Conservation (phyloP, 139 green algal genomes). For the Ettlia oleoabundans region DNA sequence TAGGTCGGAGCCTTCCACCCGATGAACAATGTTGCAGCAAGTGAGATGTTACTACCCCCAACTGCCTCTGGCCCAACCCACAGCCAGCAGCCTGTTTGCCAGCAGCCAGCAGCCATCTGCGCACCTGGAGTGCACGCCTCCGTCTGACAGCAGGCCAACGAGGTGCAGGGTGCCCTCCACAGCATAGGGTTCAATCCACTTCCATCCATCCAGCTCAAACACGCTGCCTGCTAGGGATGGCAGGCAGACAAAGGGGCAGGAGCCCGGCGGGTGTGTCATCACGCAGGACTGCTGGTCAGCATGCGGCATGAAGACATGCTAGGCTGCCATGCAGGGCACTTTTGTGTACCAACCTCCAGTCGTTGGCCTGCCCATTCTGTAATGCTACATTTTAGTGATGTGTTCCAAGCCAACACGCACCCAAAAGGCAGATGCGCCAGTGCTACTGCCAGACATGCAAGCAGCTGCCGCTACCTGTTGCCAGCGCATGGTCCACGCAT, state of each 20-base stretch:
- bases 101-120: not conserved
- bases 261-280: not conserved
- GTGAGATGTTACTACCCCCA: too few relatives aligned
- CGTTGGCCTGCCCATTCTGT: too few relatives aligned
- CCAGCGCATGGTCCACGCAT: constrained; percentile 88
- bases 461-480: constrained; percentile 49
- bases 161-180: constrained; percentile 88
- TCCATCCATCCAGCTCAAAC: constrained; percentile 80
- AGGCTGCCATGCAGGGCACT: too few relatives aligned
- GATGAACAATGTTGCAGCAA: too few relatives aligned
- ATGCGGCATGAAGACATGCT: too few relatives aligned
- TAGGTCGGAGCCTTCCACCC: too few relatives aligned
- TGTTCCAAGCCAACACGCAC: too few relatives aligned
- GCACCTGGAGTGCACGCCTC: constrained; percentile 88
- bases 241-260: not conserved
- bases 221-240: not conserved
- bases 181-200: constrained; percentile 79
- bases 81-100: not conserved
- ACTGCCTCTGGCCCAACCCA: too few relatives aligned
- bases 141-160: constrained; percentile 92
- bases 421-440: too few relatives aligned
- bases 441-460: too few relatives aligned
- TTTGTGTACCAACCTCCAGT: too few relatives aligned
- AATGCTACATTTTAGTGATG: too few relatives aligned
- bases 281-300: not conserved